Evolutionary conservation across 257 asterid species (phyloP).

Genomic region (Capsicum rhomboideum): DNA sequence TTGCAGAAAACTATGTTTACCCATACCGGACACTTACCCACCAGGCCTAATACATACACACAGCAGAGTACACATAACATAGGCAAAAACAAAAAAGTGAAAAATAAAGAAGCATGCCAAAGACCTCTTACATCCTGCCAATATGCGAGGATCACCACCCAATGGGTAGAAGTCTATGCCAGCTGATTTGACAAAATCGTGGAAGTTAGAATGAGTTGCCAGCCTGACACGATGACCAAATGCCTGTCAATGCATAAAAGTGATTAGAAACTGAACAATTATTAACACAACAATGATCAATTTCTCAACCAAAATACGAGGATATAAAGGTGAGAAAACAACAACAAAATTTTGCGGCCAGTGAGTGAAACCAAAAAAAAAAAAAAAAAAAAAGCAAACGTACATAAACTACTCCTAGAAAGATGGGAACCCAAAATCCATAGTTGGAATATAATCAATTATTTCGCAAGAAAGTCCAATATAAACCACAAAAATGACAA

Average conservation of each 20-base stretch:
- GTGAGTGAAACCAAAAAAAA: not conserved
- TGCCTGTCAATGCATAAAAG: conserved; percentile 37
- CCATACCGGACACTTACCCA: not conserved
- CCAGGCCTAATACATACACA: not conserved
- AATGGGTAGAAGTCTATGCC: conserved; percentile 86
- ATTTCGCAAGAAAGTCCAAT: not conserved
- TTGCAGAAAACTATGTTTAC: not conserved
- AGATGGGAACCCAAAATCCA: not conserved
- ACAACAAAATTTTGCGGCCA: not conserved
- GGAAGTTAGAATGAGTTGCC: conserved; percentile 91
- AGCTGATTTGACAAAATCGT: conserved; percentile 76
- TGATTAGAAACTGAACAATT: conserved; percentile 1
- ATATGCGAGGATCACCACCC: conserved; percentile 96
- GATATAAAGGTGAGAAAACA: not conserved
- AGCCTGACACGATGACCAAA: conserved; percentile 89
- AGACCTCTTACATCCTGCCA: conserved; percentile 97
- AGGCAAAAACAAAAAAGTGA: not conserved
- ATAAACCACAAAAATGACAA: not conserved
- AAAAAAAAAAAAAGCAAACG: too few species aligned
- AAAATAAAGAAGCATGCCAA: conserved; percentile 22
- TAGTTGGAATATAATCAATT: not conserved
- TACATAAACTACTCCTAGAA: not conserved
- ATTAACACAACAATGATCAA: not conserved
- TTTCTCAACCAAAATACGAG: not conserved
- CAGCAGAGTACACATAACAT: not conserved